Evolutionary conservation across 2,329 filamentous ascomycete genomes (phyloP).

Genomic region (Calonectria henricotiae): DNA sequence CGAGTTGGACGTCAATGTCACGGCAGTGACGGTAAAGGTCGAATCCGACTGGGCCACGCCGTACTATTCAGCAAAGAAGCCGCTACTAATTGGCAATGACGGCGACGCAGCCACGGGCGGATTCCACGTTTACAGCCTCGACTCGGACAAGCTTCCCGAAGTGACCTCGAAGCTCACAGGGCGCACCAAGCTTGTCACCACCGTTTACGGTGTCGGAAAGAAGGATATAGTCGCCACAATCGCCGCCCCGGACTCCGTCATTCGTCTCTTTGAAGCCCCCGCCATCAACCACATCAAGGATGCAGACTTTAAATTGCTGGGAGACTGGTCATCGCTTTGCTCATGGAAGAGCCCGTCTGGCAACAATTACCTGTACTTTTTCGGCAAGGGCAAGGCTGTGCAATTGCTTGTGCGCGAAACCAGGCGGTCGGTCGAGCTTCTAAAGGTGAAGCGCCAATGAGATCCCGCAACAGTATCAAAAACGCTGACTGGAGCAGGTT

Average conservation of each 20-base stretch:
- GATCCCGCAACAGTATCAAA: too few species aligned
- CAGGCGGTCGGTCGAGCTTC: constrained; percentile 54
- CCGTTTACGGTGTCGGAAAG: constrained; percentile 57
- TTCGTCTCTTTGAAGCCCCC: constrained; percentile 60
- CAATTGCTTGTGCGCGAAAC: constrained; percentile 59
- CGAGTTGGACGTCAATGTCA: constrained; percentile 53
- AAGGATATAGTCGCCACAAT: constrained; percentile 62
- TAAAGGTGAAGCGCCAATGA: constrained; percentile 54
- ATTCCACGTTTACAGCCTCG: constrained; percentile 59
- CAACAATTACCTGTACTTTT: constrained; percentile 64
- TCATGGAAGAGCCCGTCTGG: constrained; percentile 62
- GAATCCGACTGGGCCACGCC: constrained; percentile 62
- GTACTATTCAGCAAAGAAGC: constrained; percentile 57
- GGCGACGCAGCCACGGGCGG: constrained; percentile 63
- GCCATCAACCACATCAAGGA: constrained; percentile 54
- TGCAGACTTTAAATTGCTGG: constrained; percentile 57
- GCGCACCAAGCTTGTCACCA: constrained; percentile 64
- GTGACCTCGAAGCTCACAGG: constrained; percentile 57
- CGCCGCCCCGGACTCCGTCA: constrained; percentile 61
- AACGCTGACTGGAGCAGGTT: constrained; percentile 51
- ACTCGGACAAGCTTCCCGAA: constrained; percentile 54
- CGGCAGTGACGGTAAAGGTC: constrained; percentile 57
- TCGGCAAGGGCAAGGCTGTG: constrained; percentile 61
- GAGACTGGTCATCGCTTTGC: constrained; percentile 67
- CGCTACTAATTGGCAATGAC: constrained; percentile 65